Evolutionary conservation across 1,284 basidiomycete genomes (phyloP).

Genomic region (Apiotrichum montevideense): DNA sequence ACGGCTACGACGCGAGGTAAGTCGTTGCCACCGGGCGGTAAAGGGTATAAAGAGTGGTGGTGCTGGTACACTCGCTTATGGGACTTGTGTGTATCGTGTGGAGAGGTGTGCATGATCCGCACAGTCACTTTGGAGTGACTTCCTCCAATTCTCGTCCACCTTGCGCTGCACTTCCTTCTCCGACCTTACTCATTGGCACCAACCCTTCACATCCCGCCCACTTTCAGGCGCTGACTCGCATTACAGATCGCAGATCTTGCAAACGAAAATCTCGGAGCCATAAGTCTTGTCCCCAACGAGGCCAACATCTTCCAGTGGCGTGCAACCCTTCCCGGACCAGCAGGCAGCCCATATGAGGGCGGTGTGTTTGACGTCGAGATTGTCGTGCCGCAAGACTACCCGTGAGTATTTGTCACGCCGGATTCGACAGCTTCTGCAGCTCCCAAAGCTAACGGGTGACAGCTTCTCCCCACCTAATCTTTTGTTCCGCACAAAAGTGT

Average conservation of each 20-base stretch:
- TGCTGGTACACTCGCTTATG: not conserved
- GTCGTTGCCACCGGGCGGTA: not conserved
- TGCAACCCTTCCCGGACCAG: slow-evolving; percentile 70
- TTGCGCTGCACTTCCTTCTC: not conserved
- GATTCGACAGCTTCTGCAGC: no score
- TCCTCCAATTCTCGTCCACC: no score
- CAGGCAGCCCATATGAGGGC: slow-evolving; percentile 80
- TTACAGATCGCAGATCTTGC: slow-evolving; percentile 62
- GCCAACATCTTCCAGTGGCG: slow-evolving; percentile 58
- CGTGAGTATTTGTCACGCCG: slow-evolving; percentile 53
- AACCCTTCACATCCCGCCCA: not conserved
- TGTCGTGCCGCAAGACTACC: slow-evolving; percentile 67
- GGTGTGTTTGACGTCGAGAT: slow-evolving; percentile 75
- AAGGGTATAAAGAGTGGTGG: no score
- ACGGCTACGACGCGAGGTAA: slow-evolving; percentile 71
- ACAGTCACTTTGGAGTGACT: not conserved
- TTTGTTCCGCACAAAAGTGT: slow-evolving; percentile 75
- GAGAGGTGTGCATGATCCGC: not conserved
- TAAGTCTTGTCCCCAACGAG: slow-evolving; percentile 61
- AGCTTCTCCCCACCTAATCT: slow-evolving; percentile 81
- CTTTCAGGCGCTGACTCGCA: not conserved
- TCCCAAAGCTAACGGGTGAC: not conserved
- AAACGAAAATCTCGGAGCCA: slow-evolving; percentile 74
- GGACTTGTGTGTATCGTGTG: not conserved
- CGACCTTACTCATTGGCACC: not conserved